Evolutionary conservation across 2,329 filamentous ascomycete genomes (phyloP), one percentile per base, ranked within the genome.

Genomic region (Nigrospora osmanthi): DNA sequence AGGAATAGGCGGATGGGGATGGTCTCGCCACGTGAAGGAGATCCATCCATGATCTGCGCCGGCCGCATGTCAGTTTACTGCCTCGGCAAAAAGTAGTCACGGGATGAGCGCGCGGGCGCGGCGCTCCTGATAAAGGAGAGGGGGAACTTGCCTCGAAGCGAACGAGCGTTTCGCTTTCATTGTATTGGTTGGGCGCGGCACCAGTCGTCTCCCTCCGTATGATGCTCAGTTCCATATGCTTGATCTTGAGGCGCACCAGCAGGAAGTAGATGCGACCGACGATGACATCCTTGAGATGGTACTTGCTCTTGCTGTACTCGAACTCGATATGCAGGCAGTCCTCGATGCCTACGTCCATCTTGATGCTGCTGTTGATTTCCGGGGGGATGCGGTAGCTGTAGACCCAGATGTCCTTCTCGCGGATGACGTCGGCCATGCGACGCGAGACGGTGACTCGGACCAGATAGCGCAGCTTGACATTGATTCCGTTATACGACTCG

Each of bases 281-380:
- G 55, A 98, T 98, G 52, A 98, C 93, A 65, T 98, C 93, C 71
- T 98, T 98, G 48, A 98, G 80, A 60, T 98, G 93, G 69, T 98
- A 98, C 71, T 97, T 97, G 65, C 85, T 93, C 76, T 98, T 98
- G 68, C 87, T 95, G 72, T 98, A 98, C 69, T 98, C 93, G 58
- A 98, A 98, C 68, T 98, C 93, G 55, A 98, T 98, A 70, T 98
- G 93, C 56, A 98, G 74, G 65, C 93, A 98, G 71, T 98, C 94
- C 71, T 98, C 93, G 61, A 98, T 98, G 47, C 93, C 93, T 48
- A 98, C 93, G 64, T 98, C 93, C 93, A 98, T 98, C 79, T 98
- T 98, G 75, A 98, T 98, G 55, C 87, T 89, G 69, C 83, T 90
- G 75, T 97, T 98, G 68, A 89, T 94, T 79, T 98, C 93, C 15